Percentiles rank a stretch among this genome's conserved stretches.
These are phyloP conservation scores for Amniculicola lignicola DNA, from an alignment of 495 filamentous ascomycete species.

Conservation along the genomic window DNA sequence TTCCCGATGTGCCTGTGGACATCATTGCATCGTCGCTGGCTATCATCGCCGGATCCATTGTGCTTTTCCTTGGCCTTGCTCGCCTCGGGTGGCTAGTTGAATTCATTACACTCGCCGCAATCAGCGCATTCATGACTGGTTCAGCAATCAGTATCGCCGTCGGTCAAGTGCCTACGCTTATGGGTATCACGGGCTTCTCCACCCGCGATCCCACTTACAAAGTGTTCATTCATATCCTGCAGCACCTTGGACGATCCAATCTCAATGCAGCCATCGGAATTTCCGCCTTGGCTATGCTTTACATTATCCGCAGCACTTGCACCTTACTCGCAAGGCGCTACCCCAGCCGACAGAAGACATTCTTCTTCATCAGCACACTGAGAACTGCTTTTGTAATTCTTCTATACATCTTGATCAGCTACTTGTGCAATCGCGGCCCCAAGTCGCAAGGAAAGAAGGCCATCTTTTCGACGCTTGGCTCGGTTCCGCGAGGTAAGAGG, in stretches of 20 bases:
- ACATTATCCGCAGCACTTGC: slow-evolving; percentile 70
- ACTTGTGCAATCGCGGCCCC: slow-evolving; percentile 64
- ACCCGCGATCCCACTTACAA: slow-evolving; percentile 76
- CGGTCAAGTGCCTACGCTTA: slow-evolving; percentile 81
- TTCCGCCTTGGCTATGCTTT: slow-evolving; percentile 77
- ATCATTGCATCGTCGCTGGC: slow-evolving; percentile 77
- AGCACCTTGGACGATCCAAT: slow-evolving; percentile 63
- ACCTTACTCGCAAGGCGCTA: slow-evolving; percentile 63
- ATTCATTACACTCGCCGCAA: slow-evolving; percentile 86
- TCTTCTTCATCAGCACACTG: slow-evolving; percentile 87
- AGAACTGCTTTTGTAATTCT: slow-evolving; percentile 90
- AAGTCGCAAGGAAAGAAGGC: slow-evolving; percentile 44
- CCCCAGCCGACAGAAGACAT: slow-evolving; percentile 66
- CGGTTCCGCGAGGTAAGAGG: slow-evolving; percentile 66
- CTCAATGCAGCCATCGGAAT: slow-evolving; percentile 89
- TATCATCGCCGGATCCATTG: slow-evolving; percentile 77
- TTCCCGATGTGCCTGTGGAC: slow-evolving; percentile 58
- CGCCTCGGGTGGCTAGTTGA: slow-evolving; percentile 91
- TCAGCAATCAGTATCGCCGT: slow-evolving; percentile 87
- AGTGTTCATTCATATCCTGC: slow-evolving; percentile 84
- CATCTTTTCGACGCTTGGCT: slow-evolving; percentile 65
- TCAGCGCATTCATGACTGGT: slow-evolving; percentile 97
- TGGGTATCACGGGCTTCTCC: slow-evolving; percentile 77
- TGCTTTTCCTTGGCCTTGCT: slow-evolving; percentile 73
- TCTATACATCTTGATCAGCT: slow-evolving; percentile 91